These are phyloP conservation scores for Capronia coronata DNA, from an alignment of 2,329 filamentous ascomycete species.

Conservation along the genomic window DNA sequence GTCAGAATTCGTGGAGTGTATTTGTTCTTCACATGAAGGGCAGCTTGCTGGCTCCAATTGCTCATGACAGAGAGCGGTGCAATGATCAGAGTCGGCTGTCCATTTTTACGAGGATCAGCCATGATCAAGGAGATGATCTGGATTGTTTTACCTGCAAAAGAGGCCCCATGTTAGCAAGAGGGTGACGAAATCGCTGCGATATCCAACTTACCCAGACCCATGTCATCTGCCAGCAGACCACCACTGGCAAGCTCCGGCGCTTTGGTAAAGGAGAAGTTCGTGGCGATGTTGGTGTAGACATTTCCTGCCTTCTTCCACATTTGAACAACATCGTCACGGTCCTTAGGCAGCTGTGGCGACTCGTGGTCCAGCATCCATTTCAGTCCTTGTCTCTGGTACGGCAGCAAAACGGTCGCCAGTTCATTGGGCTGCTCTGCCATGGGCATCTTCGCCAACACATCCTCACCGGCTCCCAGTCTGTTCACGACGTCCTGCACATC, in stretches of 20 bases:
- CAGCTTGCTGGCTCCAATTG: constrained; percentile 79
- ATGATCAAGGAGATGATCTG: constrained; percentile 77
- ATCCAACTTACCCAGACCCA: constrained; percentile 72
- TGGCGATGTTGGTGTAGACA: constrained; percentile 62
- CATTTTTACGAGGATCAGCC: constrained; percentile 39
- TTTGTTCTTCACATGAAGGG: constrained; percentile 61
- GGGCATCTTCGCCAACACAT: constrained; percentile 63
- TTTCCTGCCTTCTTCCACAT: constrained; percentile 60
- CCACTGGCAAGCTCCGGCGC: constrained; percentile 64
- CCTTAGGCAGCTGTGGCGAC: constrained; percentile 57
- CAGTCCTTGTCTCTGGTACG: constrained; percentile 73
- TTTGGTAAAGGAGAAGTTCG: constrained; percentile 55
- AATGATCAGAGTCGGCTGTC: constrained; percentile 62
- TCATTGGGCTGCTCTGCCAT: constrained; percentile 61
- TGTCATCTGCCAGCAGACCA: constrained; percentile 84
- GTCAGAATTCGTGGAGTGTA: constrained; percentile 60
- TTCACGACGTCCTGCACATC: constrained; percentile 60
- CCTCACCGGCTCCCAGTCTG: constrained; percentile 64
- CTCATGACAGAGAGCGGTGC: constrained; percentile 81
- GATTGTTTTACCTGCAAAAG: constrained; percentile 50
- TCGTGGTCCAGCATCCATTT: constrained; percentile 78
- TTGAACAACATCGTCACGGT: constrained; percentile 60
- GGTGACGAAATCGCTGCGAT: background rate
- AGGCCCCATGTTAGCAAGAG: background rate
- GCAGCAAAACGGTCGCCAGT: constrained; percentile 62